Conservation (phyloP, 768 basidiomycete genomes). For the Lactifluus hygrophoroides region DNA sequence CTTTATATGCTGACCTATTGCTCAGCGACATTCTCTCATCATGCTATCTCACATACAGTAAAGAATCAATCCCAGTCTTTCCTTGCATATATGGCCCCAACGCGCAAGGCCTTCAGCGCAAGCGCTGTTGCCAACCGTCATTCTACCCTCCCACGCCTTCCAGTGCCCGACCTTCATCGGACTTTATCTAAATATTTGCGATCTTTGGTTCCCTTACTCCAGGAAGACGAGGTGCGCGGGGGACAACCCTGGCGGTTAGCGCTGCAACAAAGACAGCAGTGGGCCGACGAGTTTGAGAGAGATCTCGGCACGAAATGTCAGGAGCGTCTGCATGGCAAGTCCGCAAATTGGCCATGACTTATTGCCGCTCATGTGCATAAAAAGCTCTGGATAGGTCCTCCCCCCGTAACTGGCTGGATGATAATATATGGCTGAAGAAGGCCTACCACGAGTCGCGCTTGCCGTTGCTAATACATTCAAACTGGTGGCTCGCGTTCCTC, state of each 20-base stretch:
- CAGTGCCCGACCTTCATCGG: slow-evolving; percentile 68
- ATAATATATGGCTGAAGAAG: slow-evolving; percentile 85
- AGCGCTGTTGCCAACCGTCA: neutral
- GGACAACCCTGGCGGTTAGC: slow-evolving; percentile 44
- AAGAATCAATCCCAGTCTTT: neutral
- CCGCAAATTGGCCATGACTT: slow-evolving; percentile 10
- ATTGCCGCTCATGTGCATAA: slow-evolving; percentile 5
- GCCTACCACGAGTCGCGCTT: slow-evolving; percentile 84
- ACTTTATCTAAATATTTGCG: slow-evolving; percentile 72
- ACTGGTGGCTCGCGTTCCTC: slow-evolving; percentile 89
- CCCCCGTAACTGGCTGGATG: slow-evolving; percentile 89
- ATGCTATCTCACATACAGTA: slow-evolving; percentile 1
- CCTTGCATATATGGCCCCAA: neutral
- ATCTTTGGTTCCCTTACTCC: slow-evolving; percentile 70
- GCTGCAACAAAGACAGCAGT: slow-evolving; percentile 45
- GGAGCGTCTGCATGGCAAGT: slow-evolving; percentile 59
- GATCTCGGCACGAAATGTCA: slow-evolving; percentile 66
- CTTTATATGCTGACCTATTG: neutral
- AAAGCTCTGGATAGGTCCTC: slow-evolving; percentile 77
- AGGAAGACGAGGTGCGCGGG: slow-evolving; percentile 59
- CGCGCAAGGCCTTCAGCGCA: neutral
- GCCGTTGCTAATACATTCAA: slow-evolving; percentile 82
- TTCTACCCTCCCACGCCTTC: slow-evolving; percentile 53
- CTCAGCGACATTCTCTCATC: neutral
- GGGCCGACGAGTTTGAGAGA: slow-evolving; percentile 59